Evolutionary conservation across 2,329 filamentous ascomycete genomes (phyloP), one percentile per base, ranked within the genome.

Genomic region (Exutisphaerella laricina): DNA sequence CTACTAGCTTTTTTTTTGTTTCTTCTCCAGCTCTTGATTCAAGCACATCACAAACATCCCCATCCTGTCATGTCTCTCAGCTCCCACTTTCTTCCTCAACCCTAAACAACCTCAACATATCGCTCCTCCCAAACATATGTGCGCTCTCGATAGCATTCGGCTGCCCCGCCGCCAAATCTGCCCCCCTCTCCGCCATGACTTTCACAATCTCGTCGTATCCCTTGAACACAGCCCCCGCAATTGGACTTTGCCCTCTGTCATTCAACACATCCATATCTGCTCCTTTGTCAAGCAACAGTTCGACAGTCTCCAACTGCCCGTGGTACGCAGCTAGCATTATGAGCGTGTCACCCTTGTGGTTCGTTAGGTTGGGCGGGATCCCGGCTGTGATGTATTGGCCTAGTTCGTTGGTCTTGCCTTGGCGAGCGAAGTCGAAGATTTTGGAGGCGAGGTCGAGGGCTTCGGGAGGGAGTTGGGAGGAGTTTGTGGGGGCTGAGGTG

Each of bases 271-370:
- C 85, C 0, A 81, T 73, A 55, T 86, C 80, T 1, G 80, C 81
- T 1, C 80, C 79, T 45, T 78, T 70, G 20, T 75, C 66, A 1
- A 86, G 61, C 8, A 87, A 70, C 45, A 83, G 68, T 34, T 67
- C 69, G 18, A 82, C 79, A 0, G 84, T 71, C 0, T 74, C 69
- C 1, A 73, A 70, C 41, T 85, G 79, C 8, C 82, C 82, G 52
- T 85, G 75, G 55, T 87, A 87, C 0, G 81, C 74, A 0, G 82
- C 78, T 1, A 88, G 73, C 84, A 88, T 88, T 46, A 87, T 68
- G 47, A 87, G 63, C n/a, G 77, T 84, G 59, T 88, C 82, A 36
- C 83, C 84, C 50, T 84, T 82, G 37, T 82, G 75, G 55, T 87
- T 86, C 16, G 81, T 85, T 62, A 87, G 69, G 55, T 85, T 86